phyloP scores from a whole-genome alignment of 768 basidiomycete species.

The Leccinum imitatum region DNA sequence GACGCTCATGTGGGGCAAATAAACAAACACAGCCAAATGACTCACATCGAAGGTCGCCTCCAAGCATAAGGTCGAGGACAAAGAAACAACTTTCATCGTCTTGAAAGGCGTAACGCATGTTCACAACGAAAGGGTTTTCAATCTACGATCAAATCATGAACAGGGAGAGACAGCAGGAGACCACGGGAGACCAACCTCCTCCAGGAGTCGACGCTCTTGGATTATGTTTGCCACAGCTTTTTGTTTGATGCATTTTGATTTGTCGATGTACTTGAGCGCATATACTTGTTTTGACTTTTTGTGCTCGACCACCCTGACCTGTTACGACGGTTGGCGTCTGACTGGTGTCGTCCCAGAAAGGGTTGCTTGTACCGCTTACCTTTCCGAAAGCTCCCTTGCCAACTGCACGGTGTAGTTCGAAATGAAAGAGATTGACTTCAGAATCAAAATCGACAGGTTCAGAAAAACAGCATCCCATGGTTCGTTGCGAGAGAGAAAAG shows the following conservation, averaged over 20 bases:
- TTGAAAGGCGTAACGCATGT: slow-evolving; percentile 94
- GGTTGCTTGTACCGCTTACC: slow-evolving; percentile 42
- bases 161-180: slow-evolving; percentile 11
- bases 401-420: slow-evolving; percentile 91
- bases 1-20: not conserved
- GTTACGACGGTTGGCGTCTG: not conserved
- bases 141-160: slow-evolving; percentile 45
- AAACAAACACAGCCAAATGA: slow-evolving; percentile 9
- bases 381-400: slow-evolving; percentile 99
- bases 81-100: slow-evolving; percentile 98
- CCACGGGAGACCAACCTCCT: slow-evolving; percentile 65
- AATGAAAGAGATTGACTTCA: slow-evolving; percentile 91
- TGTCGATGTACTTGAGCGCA: slow-evolving; percentile 98
- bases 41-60: slow-evolving; percentile 91
- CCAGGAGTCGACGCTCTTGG: slow-evolving; percentile 88
- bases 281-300: slow-evolving; percentile 90
- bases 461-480: slow-evolving; percentile 61
- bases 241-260: slow-evolving; percentile 86
- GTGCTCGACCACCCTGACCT: slow-evolving; percentile 98
- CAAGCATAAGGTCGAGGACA: slow-evolving; percentile 94
- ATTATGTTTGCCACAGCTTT: slow-evolving; percentile 91
- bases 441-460: slow-evolving; percentile 83
- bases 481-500: slow-evolving; percentile 38
- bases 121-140: slow-evolving; percentile 87
- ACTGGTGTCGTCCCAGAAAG: slow-evolving; percentile 2